phyloP scores from a whole-genome alignment of 805 yeast genomes.

The Saccharomycopsis schoenii region DNA sequence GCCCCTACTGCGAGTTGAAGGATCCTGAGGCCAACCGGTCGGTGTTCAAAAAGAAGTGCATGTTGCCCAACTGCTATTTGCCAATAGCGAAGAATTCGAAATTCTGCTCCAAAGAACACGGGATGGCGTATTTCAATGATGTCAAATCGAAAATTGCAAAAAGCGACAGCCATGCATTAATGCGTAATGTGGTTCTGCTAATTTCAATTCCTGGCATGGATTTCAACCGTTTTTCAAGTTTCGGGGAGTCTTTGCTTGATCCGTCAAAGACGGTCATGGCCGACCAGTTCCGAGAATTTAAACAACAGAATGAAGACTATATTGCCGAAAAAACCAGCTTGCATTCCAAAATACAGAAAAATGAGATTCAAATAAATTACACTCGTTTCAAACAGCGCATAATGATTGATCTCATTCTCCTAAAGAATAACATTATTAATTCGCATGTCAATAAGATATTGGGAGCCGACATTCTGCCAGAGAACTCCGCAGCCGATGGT shows the following conservation, averaged over 20 bases:
- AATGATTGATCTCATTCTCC: not conserved
- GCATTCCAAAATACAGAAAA: not conserved
- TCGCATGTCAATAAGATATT: not conserved
- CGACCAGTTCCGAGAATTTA: conserved; percentile 4
- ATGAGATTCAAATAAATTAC: not conserved
- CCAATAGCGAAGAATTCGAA: conserved; percentile 49
- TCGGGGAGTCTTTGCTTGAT: not conserved
- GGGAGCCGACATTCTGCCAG: not conserved
- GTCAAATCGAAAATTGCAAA: conserved; percentile 20
- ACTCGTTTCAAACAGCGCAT: not conserved
- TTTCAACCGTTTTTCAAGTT: not conserved
- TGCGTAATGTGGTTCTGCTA: not conserved
- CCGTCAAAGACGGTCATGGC: not conserved
- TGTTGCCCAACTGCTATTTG: conserved; percentile 44
- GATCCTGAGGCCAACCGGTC: conserved; percentile 41
- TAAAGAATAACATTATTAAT: not conserved
- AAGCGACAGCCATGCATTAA: not conserved
- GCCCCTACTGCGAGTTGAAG: conserved; percentile 57
- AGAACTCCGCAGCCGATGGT: not conserved
- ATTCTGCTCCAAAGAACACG: conserved; percentile 72
- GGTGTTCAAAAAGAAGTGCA: conserved; percentile 69
- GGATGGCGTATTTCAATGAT: conserved; percentile 31
- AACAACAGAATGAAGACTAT: conserved; percentile 3
- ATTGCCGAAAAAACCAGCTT: conserved; percentile 10
- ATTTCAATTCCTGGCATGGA: not conserved